Evolutionary conservation across 163 green algal species (phyloP).

Genomic region (Coccomyxa subellipsoidea): DNA sequence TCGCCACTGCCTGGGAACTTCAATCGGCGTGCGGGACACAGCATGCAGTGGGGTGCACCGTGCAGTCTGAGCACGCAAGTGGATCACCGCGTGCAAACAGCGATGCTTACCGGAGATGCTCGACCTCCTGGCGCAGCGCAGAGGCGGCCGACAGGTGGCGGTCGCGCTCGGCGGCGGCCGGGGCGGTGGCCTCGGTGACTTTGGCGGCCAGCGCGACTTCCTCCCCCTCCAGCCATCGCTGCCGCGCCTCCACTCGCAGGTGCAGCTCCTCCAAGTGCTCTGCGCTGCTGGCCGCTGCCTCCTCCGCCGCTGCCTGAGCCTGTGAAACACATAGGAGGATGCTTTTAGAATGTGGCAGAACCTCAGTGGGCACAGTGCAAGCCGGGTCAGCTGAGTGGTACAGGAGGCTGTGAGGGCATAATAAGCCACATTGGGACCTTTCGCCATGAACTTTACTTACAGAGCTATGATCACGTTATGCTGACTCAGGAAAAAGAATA

Average conservation of each 20-base stretch:
- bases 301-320: slow-evolving; percentile 5
- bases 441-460: too few relatives aligned
- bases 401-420: too few relatives aligned
- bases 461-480: too few relatives aligned
- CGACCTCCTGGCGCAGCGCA: background rate
- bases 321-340: background rate
- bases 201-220: slow-evolving; percentile 25
- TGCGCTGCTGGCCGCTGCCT: background rate
- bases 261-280: slow-evolving; percentile 24
- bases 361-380: too few relatives aligned
- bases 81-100: background rate
- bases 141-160: background rate
- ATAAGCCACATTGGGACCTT: too few relatives aligned
- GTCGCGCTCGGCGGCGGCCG: slow-evolving; percentile 12
- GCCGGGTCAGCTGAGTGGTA: too few relatives aligned
- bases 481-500: too few relatives aligned
- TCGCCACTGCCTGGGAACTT: too few relatives aligned
- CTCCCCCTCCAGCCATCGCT: slow-evolving; percentile 20
- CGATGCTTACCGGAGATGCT: background rate
- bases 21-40: too few relatives aligned
- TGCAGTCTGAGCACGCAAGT: too few relatives aligned
- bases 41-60: too few relatives aligned
- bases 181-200: slow-evolving; percentile 20
- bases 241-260: slow-evolving; percentile 13
- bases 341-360: too few relatives aligned